Percentiles rank a stretch among this genome's conserved stretches.
Conservation (phyloP, 768 basidiomycete genomes). For the Galerina sulciceps region DNA sequence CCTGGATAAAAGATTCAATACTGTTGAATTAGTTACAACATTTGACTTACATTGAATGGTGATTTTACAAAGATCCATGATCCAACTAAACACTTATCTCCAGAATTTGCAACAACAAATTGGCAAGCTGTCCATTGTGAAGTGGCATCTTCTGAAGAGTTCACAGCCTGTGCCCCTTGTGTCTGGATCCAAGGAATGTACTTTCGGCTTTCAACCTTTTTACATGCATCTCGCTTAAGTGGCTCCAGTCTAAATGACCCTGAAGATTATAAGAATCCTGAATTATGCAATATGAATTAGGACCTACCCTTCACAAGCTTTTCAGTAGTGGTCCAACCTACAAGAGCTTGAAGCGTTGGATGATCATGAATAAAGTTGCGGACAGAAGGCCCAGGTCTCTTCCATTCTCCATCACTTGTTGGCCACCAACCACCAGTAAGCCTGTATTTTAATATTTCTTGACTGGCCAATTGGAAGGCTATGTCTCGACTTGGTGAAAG, state of each 20-base stretch:
- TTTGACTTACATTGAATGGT: slow-evolving; percentile 10
- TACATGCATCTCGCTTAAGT: slow-evolving; percentile 33
- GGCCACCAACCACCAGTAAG: slow-evolving; percentile 36
- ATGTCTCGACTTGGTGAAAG: slow-evolving; percentile 47
- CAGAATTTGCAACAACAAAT: slow-evolving; percentile 16
- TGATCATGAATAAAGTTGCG: neutral
- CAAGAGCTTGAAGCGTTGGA: neutral
- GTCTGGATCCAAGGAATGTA: slow-evolving; percentile 15
- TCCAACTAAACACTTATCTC: slow-evolving; percentile 21
- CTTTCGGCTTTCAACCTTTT: slow-evolving; percentile 1
- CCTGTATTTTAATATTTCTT: slow-evolving; percentile 34
- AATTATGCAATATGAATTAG: neutral
- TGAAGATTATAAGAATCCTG: neutral
- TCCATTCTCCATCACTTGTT: neutral
- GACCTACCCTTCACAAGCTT: neutral
- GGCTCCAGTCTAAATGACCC: slow-evolving; percentile 26
- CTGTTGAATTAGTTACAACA: neutral
- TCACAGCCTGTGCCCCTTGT: slow-evolving; percentile 12
- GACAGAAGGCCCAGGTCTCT: neutral
- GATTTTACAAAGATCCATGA: slow-evolving; percentile 31
- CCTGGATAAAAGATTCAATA: neutral
- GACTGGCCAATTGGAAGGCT: slow-evolving; percentile 32
- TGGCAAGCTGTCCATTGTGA: slow-evolving; percentile 17
- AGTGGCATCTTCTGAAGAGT: slow-evolving; percentile 1
- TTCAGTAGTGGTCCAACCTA: neutral